Percentiles rank a stretch among this genome's conserved stretches.
These are phyloP conservation scores for Pilaira anomala DNA, from an alignment of 192 early-diverging fungal genomes.

Conservation along the genomic window DNA sequence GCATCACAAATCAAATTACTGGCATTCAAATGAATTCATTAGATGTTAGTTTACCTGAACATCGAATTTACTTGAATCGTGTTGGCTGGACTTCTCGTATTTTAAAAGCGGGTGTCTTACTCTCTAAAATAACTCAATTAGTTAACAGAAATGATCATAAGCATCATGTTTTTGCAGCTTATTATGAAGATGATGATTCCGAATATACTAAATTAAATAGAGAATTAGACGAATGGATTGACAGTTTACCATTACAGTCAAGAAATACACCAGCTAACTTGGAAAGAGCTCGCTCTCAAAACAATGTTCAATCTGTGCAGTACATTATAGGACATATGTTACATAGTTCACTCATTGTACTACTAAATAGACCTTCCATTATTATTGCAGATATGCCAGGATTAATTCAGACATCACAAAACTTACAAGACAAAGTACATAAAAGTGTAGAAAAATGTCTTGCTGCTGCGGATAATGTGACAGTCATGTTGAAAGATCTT, in stretches of 20 bases:
- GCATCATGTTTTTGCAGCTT: slow-evolving; percentile 28
- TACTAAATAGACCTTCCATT: slow-evolving; percentile 51
- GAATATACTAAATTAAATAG: slow-evolving; percentile 42
- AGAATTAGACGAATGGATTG: slow-evolving; percentile 37
- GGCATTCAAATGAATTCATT: background rate
- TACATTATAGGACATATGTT: slow-evolving; percentile 38
- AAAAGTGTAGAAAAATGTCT: slow-evolving; percentile 40
- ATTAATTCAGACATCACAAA: slow-evolving; percentile 19
- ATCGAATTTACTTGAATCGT: background rate
- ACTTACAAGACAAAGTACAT: slow-evolving; percentile 32
- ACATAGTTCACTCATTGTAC: slow-evolving; percentile 42
- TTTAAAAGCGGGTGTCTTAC: slow-evolving; percentile 20
- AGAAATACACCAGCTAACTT: slow-evolving; percentile 40
- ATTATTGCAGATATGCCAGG: slow-evolving; percentile 23
- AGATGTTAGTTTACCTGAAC: background rate
- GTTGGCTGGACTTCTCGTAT: slow-evolving; percentile 1
- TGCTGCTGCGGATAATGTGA: slow-evolving; percentile 39
- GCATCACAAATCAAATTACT: background rate
- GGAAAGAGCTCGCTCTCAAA: slow-evolving; percentile 25
- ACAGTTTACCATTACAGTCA: slow-evolving; percentile 29
- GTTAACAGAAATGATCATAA: slow-evolving; percentile 43
- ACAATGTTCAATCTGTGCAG: slow-evolving; percentile 20
- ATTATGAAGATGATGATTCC: slow-evolving; percentile 37
- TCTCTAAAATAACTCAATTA: slow-evolving; percentile 44
- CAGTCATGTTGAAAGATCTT: slow-evolving; percentile 40